phyloP scores from a whole-genome alignment of 2,329 filamentous ascomycete genomes.

The Xylariales sp. region DNA sequence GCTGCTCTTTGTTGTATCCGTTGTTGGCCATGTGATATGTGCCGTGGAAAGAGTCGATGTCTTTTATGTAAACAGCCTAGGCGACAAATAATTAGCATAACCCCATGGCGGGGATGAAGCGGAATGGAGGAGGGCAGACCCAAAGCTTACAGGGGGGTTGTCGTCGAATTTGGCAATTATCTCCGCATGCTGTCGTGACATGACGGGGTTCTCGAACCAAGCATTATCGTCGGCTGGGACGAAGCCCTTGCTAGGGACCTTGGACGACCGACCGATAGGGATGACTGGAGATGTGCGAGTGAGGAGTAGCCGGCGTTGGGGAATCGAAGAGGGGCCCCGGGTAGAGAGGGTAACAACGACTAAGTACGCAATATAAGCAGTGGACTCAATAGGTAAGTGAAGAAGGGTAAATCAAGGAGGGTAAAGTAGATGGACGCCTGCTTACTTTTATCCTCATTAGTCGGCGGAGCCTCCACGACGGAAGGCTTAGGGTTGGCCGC shows the following conservation, averaged over 20 bases:
- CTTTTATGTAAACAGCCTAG: slow-evolving; percentile 59
- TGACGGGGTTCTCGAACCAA: slow-evolving; percentile 77
- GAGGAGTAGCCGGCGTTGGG: slow-evolving; percentile 49
- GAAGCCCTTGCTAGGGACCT: slow-evolving; percentile 57
- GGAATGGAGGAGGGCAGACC: background rate
- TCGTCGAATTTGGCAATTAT: slow-evolving; percentile 57
- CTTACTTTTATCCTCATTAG: slow-evolving; percentile 37
- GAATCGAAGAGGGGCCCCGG: slow-evolving; percentile 27
- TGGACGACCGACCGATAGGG: slow-evolving; percentile 59
- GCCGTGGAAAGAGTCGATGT: slow-evolving; percentile 64
- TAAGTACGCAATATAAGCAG: slow-evolving; percentile 38
- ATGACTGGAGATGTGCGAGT: slow-evolving; percentile 42
- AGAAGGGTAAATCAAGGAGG: slow-evolving; percentile 2
- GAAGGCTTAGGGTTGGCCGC: slow-evolving; percentile 22
- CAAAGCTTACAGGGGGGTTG: slow-evolving; percentile 31
- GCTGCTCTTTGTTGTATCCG: slow-evolving; percentile 38
- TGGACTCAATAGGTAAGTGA: background rate
- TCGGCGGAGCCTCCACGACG: slow-evolving; percentile 10
- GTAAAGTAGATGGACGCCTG: background rate
- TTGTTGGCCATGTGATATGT: slow-evolving; percentile 57
- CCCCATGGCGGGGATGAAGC: background rate
- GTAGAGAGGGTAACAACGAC: slow-evolving; percentile 28
- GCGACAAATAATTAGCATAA: slow-evolving; percentile 12
- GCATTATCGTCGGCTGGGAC: slow-evolving; percentile 62
- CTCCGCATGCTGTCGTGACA: slow-evolving; percentile 75